phyloP scores from a whole-genome alignment of 1,284 basidiomycete species.

The Hemileccinum hortonii region DNA sequence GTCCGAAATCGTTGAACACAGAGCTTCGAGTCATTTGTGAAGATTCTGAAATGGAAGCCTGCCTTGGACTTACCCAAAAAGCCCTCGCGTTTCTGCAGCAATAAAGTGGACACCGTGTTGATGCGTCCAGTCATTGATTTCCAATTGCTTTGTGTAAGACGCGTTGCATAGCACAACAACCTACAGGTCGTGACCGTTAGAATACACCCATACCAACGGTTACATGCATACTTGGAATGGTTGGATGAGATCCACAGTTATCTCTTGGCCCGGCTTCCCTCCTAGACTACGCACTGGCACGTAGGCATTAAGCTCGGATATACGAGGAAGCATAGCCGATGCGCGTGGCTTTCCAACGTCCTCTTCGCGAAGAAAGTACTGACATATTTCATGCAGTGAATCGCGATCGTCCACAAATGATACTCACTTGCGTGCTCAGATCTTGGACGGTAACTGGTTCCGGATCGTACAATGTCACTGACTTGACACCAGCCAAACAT shows the following conservation, averaged over 20 bases:
- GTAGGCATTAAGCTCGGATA: conserved; percentile 95
- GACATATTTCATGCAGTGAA: conserved; percentile 10
- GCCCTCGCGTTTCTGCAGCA: conserved; percentile 86
- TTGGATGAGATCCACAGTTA: conserved; percentile 77
- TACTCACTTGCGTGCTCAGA: conserved; percentile 84
- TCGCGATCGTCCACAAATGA: conserved; percentile 1
- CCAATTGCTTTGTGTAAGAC: conserved; percentile 80
- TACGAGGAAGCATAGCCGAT: conserved; percentile 81
- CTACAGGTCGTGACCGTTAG: conserved; percentile 39
- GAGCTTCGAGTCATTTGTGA: conserved; percentile 51
- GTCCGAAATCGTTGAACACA: conserved; percentile 96
- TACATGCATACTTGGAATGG: conserved; percentile 74
- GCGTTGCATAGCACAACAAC: conserved; percentile 88
- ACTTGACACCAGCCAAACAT: conserved; percentile 95
- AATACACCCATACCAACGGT: background rate
- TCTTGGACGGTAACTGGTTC: conserved; percentile 85
- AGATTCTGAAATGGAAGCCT: background rate
- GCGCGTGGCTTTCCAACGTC: conserved; percentile 91
- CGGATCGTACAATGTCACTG: conserved; percentile 95
- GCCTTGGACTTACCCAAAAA: conserved; percentile 76
- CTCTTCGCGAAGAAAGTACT: conserved; percentile 93
- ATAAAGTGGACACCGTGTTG: conserved; percentile 89
- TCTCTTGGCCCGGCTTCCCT: conserved; percentile 66
- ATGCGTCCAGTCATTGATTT: conserved; percentile 95
- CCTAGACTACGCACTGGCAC: conserved; percentile 86